Evolutionary conservation across 108 stramenopile species (phyloP).

Genomic region (Cafeteria roenbergensis): DNA sequence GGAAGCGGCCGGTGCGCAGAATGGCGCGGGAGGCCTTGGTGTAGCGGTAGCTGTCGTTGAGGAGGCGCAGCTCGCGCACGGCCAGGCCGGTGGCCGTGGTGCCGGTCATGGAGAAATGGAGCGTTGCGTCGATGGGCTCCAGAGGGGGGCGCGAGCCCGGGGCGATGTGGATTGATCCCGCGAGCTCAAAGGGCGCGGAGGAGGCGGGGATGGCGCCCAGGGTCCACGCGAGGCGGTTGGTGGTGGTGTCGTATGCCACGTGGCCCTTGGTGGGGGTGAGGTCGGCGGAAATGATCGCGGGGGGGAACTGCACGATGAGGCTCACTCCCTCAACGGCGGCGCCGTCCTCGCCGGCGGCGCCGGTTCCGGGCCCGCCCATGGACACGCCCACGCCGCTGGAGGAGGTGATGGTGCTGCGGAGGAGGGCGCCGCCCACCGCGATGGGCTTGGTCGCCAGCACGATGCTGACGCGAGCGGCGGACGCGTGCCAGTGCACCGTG

Average conservation of each 20-base stretch:
- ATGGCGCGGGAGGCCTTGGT: constrained; percentile 89
- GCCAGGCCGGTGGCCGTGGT: constrained; percentile 77
- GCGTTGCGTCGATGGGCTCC: constrained; percentile 63
- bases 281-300: constrained; percentile 65
- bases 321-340: constrained; percentile 74
- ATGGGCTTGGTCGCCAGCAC: constrained; percentile 21
- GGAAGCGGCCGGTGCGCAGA: constrained; percentile 66
- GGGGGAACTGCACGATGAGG: constrained; percentile 80
- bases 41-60: constrained; percentile 73
- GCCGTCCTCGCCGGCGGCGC: constrained; percentile 10
- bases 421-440: neutral
- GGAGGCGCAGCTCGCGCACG: constrained; percentile 69
- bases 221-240: constrained; percentile 51
- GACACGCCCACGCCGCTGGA: neutral
- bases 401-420: constrained; percentile 33
- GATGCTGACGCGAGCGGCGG: constrained; percentile 38
- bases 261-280: constrained; percentile 60
- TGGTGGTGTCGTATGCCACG: constrained; percentile 70
- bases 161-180: constrained; percentile 45
- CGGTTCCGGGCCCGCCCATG: constrained; percentile 21
- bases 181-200: constrained; percentile 17
- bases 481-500: constrained; percentile 46
- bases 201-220: constrained; percentile 24
- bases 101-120: constrained; percentile 82
- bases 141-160: constrained; percentile 34